These are phyloP conservation scores for Pseudogymnoascus destructans DNA, from an alignment of 2,329 filamentous ascomycete genomes.

Conservation along the genomic window DNA sequence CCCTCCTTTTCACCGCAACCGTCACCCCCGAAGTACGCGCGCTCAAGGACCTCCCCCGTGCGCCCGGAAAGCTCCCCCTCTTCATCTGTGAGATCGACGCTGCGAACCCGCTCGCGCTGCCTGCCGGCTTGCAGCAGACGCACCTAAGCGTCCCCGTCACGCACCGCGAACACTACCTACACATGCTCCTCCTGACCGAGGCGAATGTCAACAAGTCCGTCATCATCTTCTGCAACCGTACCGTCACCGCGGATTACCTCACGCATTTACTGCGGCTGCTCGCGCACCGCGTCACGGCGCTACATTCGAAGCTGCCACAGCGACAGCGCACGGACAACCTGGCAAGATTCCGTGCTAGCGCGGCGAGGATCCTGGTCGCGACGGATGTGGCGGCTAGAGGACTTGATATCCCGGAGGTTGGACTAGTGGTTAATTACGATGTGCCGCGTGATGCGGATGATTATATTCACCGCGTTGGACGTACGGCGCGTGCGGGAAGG, in stretches of 20 bases:
- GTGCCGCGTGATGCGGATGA: conserved; percentile 92
- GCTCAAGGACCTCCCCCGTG: conserved; percentile 62
- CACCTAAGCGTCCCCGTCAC: conserved; percentile 83
- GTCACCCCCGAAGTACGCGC: conserved; percentile 85
- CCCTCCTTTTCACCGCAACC: conserved; percentile 89
- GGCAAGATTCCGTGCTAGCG: conserved; percentile 77
- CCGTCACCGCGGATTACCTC: conserved; percentile 73
- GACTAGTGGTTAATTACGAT: conserved; percentile 87
- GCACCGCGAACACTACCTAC: conserved; percentile 89
- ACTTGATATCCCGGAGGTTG: conserved; percentile 88
- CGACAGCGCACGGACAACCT: conserved; percentile 77
- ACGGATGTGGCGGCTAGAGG: conserved; percentile 91
- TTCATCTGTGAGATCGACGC: conserved; percentile 85
- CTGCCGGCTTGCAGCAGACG: conserved; percentile 66
- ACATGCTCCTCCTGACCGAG: conserved; percentile 72
- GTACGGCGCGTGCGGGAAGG: conserved; percentile 84
- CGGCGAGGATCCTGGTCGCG: conserved; percentile 79
- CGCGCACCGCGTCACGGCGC: conserved; percentile 76
- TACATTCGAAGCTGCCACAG: conserved; percentile 81
- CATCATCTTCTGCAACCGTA: conserved; percentile 93
- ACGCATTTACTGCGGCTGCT: conserved; percentile 79
- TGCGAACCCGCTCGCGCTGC: conserved; percentile 54
- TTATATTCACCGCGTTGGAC: conserved; percentile 92
- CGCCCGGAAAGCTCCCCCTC: conserved; percentile 58
- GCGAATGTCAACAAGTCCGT: conserved; percentile 60